phyloP scores from a whole-genome alignment of 352 stramenopile species.

The Phytopythium helicoides region DNA sequence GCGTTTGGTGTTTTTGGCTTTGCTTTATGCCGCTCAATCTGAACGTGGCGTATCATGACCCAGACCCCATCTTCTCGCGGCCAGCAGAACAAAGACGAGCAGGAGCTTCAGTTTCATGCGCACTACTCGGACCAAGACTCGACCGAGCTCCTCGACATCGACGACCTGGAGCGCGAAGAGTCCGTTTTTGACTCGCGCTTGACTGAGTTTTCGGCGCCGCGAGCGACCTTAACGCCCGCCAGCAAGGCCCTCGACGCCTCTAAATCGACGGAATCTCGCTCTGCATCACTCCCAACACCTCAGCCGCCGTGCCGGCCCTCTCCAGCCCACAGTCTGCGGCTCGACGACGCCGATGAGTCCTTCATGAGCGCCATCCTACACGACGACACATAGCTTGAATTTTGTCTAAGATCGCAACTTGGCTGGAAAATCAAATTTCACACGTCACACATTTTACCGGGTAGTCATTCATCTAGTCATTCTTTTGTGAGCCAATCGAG shows the following conservation, averaged over 20 bases:
- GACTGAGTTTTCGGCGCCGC: background rate
- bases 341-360: constrained; percentile 63
- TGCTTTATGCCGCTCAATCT: background rate
- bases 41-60: background rate
- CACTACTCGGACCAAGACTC: background rate
- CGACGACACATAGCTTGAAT: constrained; percentile 2
- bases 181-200: background rate
- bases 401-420: too few species aligned
- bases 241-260: background rate
- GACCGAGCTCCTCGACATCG: constrained; percentile 7
- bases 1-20: background rate
- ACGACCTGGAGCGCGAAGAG: constrained; percentile 14
- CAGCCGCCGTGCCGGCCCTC: background rate
- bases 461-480: too few species aligned
- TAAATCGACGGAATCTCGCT: constrained; percentile 1
- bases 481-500: too few species aligned
- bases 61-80: background rate
- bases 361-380: constrained; percentile 63
- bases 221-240: background rate
- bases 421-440: too few species aligned
- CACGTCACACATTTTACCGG: too few species aligned
- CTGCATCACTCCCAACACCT: background rate
- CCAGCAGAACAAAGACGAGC: background rate
- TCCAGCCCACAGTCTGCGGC: constrained; percentile 26
- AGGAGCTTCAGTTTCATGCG: background rate